Base-by-base conservation (phyloP, 129 eudicot species). In the Artemisia argyi region DNA sequence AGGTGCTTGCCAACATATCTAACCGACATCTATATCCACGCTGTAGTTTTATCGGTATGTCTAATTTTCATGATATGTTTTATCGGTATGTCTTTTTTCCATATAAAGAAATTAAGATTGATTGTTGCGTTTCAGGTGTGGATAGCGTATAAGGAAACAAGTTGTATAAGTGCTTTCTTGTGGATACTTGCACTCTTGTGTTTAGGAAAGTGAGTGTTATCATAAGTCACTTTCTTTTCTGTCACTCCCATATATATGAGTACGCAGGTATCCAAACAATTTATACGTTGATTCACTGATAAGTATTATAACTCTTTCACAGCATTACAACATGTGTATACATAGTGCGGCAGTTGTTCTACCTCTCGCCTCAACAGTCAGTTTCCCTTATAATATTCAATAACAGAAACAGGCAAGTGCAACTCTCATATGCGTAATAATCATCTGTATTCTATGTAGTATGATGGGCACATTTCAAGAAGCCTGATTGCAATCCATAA, bases 1-100 rank as follows among this genome's bases (percentile, higher is more conserved):
- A 91, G 96, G 89, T 91, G 97, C 88, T 55, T 88, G 77, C 17
- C 69, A 15, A 84, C 90, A 32, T 86, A 90, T 24, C 79, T 84
- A 15, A 72, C 79, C 8, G 96, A 86, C 75, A 74, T 91, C 82
- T 88, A 86, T 72, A 68, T 81, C 57, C 78, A 83, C 54, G 78
- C 76, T 61, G 68, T 75, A 35, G 80, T 81, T 79, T 59, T 88
- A 64, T 71, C 93, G 51, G 97, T 88, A 86, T 0, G 81, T 75
- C 72, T n/a, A 30, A 26, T 39, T 9, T 39, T 75, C n/a, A 39
- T 46, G 18, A 74, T 22, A 59, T 42, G 2, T 7, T 39, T 10
- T 13, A 7, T 15, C 14, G 9, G 46, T 39, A 39, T 39, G 9
- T 39, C 10, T 39, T 39, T 35, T 35, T 6, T 35, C 42, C 42